These are phyloP conservation scores for Grosmannia penicillata DNA, from an alignment of 2,329 filamentous ascomycete genomes.

Conservation along the genomic window DNA sequence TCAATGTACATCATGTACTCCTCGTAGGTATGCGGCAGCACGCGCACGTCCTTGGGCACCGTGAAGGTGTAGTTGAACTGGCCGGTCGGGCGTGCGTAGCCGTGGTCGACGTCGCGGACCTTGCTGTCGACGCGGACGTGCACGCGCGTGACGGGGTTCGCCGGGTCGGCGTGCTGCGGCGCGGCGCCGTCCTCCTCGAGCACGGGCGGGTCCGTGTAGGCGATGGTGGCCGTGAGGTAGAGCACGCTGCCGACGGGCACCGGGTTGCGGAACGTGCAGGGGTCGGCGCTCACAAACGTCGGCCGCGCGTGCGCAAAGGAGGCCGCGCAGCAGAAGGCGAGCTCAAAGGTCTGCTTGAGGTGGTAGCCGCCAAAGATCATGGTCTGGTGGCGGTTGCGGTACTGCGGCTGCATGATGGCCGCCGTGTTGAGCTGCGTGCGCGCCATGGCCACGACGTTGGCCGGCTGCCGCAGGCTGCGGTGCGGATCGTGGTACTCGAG, in stretches of 20 bases:
- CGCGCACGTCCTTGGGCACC: slow-evolving; percentile 21
- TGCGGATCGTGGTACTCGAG: slow-evolving; percentile 23
- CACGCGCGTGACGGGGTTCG: slow-evolving; percentile 30
- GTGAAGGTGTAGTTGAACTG: slow-evolving; percentile 58
- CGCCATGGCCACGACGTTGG: slow-evolving; percentile 38
- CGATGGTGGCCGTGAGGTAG: slow-evolving; percentile 57
- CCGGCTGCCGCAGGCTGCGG: slow-evolving; percentile 17
- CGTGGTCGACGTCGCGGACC: slow-evolving; percentile 52
- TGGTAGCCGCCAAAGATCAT: slow-evolving; percentile 71
- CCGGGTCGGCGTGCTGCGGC: slow-evolving; percentile 13
- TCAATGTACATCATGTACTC: slow-evolving; percentile 30
- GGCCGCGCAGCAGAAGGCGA: slow-evolving; percentile 61
- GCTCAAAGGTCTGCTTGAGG: slow-evolving; percentile 59
- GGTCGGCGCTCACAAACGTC: slow-evolving; percentile 58
- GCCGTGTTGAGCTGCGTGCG: slow-evolving; percentile 44
- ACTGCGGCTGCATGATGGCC: slow-evolving; percentile 58
- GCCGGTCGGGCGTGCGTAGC: slow-evolving; percentile 49
- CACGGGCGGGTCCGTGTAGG: slow-evolving; percentile 50
- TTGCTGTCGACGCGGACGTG: slow-evolving; percentile 60
- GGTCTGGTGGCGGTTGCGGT: slow-evolving; percentile 43
- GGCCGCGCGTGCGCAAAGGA: slow-evolving; percentile 55
- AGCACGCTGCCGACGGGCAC: slow-evolving; percentile 62
- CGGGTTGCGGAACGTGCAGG: slow-evolving; percentile 59
- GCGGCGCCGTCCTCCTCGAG: slow-evolving; percentile 33
- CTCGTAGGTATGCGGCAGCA: slow-evolving; percentile 23